Evolutionary conservation across 2,329 filamentous ascomycete genomes (phyloP).

Genomic region (Sporothrix curviconia): DNA sequence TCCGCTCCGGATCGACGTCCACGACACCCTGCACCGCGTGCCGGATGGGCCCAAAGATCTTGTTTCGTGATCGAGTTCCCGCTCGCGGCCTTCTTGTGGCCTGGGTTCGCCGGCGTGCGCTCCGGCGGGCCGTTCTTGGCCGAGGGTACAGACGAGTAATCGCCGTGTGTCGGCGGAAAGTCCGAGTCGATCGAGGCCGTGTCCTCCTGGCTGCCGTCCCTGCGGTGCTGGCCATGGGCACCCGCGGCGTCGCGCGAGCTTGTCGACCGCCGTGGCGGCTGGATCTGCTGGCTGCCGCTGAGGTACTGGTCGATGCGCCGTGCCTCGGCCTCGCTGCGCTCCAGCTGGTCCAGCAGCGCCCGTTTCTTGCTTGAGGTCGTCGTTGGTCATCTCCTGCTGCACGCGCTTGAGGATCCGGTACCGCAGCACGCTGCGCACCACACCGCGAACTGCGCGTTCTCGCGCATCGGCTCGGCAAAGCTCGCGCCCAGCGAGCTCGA

Average conservation of each 20-base stretch:
- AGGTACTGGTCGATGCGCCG: constrained; percentile 91
- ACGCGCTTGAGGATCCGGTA: constrained; percentile 91
- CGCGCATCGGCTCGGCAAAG: constrained; percentile 96
- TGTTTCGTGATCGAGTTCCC: constrained; percentile 84
- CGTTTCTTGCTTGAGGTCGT: constrained; percentile 87
- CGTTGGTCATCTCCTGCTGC: constrained; percentile 93
- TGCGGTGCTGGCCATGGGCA: constrained; percentile 31
- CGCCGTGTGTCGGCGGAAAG: constrained; percentile 83
- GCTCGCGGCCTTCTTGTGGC: constrained; percentile 74
- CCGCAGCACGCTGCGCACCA: constrained; percentile 79
- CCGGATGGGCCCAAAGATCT: constrained; percentile 90
- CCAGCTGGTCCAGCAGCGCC: constrained; percentile 74
- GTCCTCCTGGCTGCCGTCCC: constrained; percentile 61
- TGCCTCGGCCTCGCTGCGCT: constrained; percentile 87
- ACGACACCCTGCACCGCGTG: constrained; percentile 95
- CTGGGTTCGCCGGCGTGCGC: constrained; percentile 33
- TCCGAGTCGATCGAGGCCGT: constrained; percentile 91
- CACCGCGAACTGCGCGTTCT: constrained; percentile 93
- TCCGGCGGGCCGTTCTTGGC: constrained; percentile 65
- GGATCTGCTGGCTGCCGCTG: constrained; percentile 59
- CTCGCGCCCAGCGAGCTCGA: constrained; percentile 81
- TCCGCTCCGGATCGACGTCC: constrained; percentile 90
- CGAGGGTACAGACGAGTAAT: constrained; percentile 61
- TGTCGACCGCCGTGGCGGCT: constrained; percentile 61
- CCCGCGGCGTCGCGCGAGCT: constrained; percentile 41